Base-by-base conservation (phyloP, 495 filamentous ascomycete species). In the Astrothelium subdiscretum region DNA sequence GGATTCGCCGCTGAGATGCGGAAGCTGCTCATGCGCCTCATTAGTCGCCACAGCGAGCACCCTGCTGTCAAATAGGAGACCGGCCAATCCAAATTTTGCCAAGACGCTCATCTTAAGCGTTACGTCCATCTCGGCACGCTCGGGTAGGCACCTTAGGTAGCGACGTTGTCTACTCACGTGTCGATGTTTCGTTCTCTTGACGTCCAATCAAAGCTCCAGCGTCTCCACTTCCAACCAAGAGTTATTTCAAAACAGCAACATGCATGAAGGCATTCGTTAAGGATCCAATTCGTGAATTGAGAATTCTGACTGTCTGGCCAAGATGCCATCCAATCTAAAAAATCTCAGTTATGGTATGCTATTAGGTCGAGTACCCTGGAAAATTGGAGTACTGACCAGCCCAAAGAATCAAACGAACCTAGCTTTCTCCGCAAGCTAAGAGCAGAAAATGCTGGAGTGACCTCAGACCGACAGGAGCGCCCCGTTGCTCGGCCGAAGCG, bases 351-450 rank as follows among this genome's bases (percentile, higher is more conserved):
- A 79, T 67, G 77, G 76, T 73, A 62, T 18, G 31, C 32, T 52
- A 57, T 10, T 2, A 54, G 20, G 15, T 8, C 20, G 5, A 29
- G 11, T 8, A 8, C 24, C 20, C 15, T 29, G 3, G 1, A 54
- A 11, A 54, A 27, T 48, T 18, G 20, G 5, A 26, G 8, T 31
- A 32, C 59, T 61, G 6, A 61, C 18, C 4, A 10, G 3, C 38
- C 2, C 2, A 31, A n/a, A 76, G 75, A 78, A 61, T 68, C 71
- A 51, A 65, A 71, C 48, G 73, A 77, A 43, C 71, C 71, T 15
- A 65, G 69, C 40, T 73, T 73, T 44, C 68, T 80, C 22, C 75
- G 75, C 32, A 70, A 76, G 29, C 70, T 80, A 51, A 69, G 75
- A 27, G 72, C 65, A 22, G 70, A 78, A 63, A 70, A 73, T 43